Conservation (phyloP, 768 basidiomycete genomes). For the Cubamyces lactineus region DNA sequence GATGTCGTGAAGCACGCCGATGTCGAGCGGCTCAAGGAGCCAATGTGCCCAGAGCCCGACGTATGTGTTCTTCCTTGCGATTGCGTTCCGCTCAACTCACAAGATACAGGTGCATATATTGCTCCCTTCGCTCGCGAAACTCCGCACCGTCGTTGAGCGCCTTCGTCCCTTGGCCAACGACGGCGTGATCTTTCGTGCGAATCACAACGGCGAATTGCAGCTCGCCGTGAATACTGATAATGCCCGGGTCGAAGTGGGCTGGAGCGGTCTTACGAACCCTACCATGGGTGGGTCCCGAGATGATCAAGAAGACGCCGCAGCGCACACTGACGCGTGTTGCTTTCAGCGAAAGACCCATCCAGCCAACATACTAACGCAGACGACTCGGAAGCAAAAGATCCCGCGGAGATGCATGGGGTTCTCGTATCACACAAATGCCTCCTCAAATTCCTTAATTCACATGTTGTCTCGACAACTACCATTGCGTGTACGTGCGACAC, state of each 20-base stretch:
- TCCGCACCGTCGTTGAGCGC: slow-evolving; percentile 80
- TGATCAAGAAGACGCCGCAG: background rate
- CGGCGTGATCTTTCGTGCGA: slow-evolving; percentile 68
- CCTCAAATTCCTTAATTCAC: slow-evolving; percentile 78
- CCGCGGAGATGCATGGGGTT: slow-evolving; percentile 62
- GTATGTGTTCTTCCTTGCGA: slow-evolving; percentile 45
- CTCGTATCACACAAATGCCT: slow-evolving; percentile 75
- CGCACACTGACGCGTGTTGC: background rate
- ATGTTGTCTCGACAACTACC: slow-evolving; percentile 80
- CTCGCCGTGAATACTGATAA: slow-evolving; percentile 67
- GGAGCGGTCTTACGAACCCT: slow-evolving; percentile 74
- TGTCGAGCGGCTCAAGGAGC: slow-evolving; percentile 72
- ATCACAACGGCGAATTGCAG: slow-evolving; percentile 58
- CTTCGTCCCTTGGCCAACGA: slow-evolving; percentile 67
- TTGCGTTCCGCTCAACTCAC: too few relatives aligned
- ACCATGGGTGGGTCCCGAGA: slow-evolving; percentile 43
- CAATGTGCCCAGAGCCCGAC: slow-evolving; percentile 85
- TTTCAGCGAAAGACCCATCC: slow-evolving; percentile 29
- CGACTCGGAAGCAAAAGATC: slow-evolving; percentile 48
- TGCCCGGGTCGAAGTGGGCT: slow-evolving; percentile 79
- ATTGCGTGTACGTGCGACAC: slow-evolving; percentile 71
- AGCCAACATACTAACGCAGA: slow-evolving; percentile 34
- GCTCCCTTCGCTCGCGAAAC: slow-evolving; percentile 70
- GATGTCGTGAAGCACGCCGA: slow-evolving; percentile 80
- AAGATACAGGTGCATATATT: slow-evolving; percentile 68